Evolutionary conservation across 352 stramenopile genomes (phyloP).

Genomic region (Phytophthora pini): DNA sequence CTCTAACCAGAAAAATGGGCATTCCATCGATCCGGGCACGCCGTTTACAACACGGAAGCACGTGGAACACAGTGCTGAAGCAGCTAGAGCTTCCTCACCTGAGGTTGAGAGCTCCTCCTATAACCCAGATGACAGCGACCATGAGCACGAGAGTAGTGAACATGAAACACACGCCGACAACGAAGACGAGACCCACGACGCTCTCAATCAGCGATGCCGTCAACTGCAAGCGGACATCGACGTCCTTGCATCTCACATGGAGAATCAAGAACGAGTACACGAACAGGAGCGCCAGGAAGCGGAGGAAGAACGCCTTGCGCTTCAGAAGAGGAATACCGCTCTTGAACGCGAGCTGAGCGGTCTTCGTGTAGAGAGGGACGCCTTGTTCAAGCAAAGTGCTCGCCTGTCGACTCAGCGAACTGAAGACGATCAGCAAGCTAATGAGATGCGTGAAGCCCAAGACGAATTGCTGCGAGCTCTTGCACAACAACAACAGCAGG

Average conservation of each 20-base stretch:
- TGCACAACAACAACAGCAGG: conserved; percentile 46
- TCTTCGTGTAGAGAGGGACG: conserved; percentile 54
- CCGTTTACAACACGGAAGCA: conserved; percentile 10
- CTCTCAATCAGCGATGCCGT: conserved; percentile 24
- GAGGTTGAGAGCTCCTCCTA: conserved; percentile 14
- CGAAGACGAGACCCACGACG: conserved; percentile 17
- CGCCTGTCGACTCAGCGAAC: conserved; percentile 27
- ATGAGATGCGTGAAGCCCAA: conserved; percentile 42
- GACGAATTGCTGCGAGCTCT: conserved; percentile 61
- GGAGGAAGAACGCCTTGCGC: conserved; percentile 22
- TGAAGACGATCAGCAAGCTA: conserved; percentile 30
- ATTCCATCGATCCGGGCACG: neutral
- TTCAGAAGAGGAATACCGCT: conserved; percentile 29
- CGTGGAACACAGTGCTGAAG: neutral
- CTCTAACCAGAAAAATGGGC: conserved; percentile 28
- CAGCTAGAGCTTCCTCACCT: conserved; percentile 6
- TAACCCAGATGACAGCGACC: conserved; percentile 16
- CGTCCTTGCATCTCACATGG: conserved; percentile 60
- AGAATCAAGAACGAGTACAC: conserved; percentile 42
- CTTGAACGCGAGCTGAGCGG: conserved; percentile 42
- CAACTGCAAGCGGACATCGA: conserved; percentile 67
- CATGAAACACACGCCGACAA: conserved; percentile 17
- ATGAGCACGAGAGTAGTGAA: conserved; percentile 21
- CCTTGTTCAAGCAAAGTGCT: conserved; percentile 47
- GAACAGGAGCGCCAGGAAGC: conserved; percentile 36